Evolutionary conservation across 2,329 filamentous ascomycete genomes (phyloP), one percentile per base, ranked within the genome.

Genomic region (Colletotrichum salicis): DNA sequence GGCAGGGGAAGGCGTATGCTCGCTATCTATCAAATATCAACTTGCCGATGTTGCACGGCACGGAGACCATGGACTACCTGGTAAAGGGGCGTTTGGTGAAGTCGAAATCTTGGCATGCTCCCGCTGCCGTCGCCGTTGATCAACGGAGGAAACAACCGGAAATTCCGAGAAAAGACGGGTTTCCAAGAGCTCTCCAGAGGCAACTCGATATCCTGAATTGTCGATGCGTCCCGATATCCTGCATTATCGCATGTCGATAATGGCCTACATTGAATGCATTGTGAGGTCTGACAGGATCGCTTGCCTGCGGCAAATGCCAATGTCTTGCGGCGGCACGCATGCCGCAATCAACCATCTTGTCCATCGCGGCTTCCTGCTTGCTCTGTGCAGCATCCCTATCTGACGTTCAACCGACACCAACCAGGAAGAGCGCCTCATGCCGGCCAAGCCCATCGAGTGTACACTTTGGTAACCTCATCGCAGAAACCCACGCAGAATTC

Each of bases 321-420:
- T 35, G 41, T n/a, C 64, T 35, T 52, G 69, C 52, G 64, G 64
- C 68, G 58, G 68, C 64, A 62, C 41, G 33, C 41, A 48, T 48
- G 41, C 19, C 41, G 41, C 41, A 54, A 55, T 51, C 41, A 52
- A 33, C 52, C 57, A 58, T 61, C 10, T 61, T 22, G 57, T 51
- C 19, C 37, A 37, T 41, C 64, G 54, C 58, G 52, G 35, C 65
- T 22, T 59, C 54, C 31, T 55, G 31, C 58, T 58, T 35, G 24
- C 24, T 52, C 48, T 27, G n/a, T 64, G 66, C 70, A 70, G 65
- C 59, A 55, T 70, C 55, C 48, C 65, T 61, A 71, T 70, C 55
- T 70, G 33, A 51, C 55, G 52, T 56, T 64, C 70, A 69, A 37
- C 65, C 65, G 48, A 31, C 22, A 57, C 59, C 65, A 69, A 56